A percentile compares a stretch with the other conserved stretches of the same genome.
These are phyloP conservation scores for Leccinum obscurum DNA, from an alignment of 768 basidiomycete genomes.

Conservation along the genomic window DNA sequence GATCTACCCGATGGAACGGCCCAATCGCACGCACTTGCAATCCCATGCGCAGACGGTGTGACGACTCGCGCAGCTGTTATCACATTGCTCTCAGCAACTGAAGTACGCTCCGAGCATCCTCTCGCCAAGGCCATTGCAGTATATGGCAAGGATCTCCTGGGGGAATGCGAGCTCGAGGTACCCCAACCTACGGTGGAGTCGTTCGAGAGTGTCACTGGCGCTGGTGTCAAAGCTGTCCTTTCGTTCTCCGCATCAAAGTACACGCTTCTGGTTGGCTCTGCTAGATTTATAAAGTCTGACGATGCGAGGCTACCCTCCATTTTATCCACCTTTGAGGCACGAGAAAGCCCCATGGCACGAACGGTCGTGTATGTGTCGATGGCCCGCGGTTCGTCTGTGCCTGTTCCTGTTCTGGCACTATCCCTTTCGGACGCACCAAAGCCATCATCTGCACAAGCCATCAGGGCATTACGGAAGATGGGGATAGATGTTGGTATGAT, in stretches of 20 bases:
- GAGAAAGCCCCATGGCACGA: slow-evolving; percentile 71
- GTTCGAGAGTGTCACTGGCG: slow-evolving; percentile 89
- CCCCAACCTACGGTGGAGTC: slow-evolving; percentile 59
- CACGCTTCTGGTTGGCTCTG: slow-evolving; percentile 74
- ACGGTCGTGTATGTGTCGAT: slow-evolving; percentile 89
- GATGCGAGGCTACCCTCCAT: slow-evolving; percentile 55
- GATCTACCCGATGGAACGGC: slow-evolving; percentile 18
- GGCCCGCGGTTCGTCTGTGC: slow-evolving; percentile 34
- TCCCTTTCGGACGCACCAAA: slow-evolving; percentile 89
- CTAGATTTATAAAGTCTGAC: slow-evolving; percentile 62
- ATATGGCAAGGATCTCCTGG: slow-evolving; percentile 70
- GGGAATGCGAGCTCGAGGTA: slow-evolving; percentile 36
- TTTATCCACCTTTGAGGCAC: slow-evolving; percentile 62
- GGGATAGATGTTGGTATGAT: slow-evolving; percentile 92
- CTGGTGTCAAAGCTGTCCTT: slow-evolving; percentile 78
- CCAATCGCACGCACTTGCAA: slow-evolving; percentile 14
- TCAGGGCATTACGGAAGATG: slow-evolving; percentile 80
- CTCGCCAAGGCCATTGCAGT: slow-evolving; percentile 90
- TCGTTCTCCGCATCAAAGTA: slow-evolving; percentile 50
- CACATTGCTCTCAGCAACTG: slow-evolving; percentile 82
- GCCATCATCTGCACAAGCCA: slow-evolving; percentile 78
- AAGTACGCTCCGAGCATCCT: slow-evolving; percentile 94
- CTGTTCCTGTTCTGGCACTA: slow-evolving; percentile 71
- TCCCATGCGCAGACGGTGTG: slow-evolving; percentile 56
- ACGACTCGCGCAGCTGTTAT: slow-evolving; percentile 63